Base-by-base conservation (phyloP, 2,329 filamentous ascomycete species). In the Arthrobotrys sinensis region DNA sequence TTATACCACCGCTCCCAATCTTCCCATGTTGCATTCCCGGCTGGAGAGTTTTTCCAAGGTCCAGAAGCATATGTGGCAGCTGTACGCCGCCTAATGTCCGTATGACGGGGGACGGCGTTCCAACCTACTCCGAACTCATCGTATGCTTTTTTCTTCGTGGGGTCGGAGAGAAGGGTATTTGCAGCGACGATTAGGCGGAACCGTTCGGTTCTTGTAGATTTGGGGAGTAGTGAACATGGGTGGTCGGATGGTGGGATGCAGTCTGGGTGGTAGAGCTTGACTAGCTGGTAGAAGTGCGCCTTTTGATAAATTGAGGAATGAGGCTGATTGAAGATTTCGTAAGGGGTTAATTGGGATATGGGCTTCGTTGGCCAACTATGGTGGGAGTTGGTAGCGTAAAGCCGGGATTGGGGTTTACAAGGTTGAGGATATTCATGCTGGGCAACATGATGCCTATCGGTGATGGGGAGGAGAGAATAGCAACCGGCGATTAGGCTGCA, bases 241-340 rank as follows among this genome's bases (percentile, higher is more conserved):
- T 80, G 14, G 83, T 84, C 65, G 86, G 83, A 77, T 86, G 84
- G 76, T 85, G 84, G 83, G 79, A 84, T 86, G 76, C 89, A 89
- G 84, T 99, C 96, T 0, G 96, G 96, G 83, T 99, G 96, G 85
- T 99, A 99, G 55, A 96, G 87, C 86, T 98, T 99, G 73, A 97
- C 96, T 65, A 99, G 89, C 82, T 95, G 89, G 84, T 96, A 96
- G 87, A 94, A 99, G 76, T 90, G 90, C 50, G 88, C 86, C 85
- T 99, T 98, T n/a, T 62, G 52, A 24, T 78, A 78, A n/a, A 64
- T 50, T 16, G 75, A 78, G 10, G 34, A 72, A 28, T 43, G 52
- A 10, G 75, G 67, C 24, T 78, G 75, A 45, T 78, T 68, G 53
- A 78, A 78, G 62, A 78, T 68, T 45, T 78, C 75, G 55, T 78